Percentiles rank a stretch among this genome's conserved stretches.
phyloP scores from a whole-genome alignment of 768 basidiomycete genomes.

The Termitomyces sp. region DNA sequence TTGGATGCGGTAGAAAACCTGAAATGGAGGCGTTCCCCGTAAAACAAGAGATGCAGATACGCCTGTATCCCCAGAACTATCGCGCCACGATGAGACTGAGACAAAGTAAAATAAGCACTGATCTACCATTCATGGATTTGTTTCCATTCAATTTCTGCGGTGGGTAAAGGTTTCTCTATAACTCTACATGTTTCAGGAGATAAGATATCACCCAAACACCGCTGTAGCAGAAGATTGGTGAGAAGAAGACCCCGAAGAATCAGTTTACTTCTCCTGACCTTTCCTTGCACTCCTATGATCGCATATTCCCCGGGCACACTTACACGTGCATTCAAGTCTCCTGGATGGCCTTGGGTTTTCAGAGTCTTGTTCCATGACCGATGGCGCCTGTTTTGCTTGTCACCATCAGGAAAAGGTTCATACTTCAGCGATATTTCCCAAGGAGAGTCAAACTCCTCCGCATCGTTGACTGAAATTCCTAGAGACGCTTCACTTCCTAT shows the following conservation, averaged over 20 bases:
- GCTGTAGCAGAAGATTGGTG: conserved; percentile 31
- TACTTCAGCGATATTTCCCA: conserved; percentile 67
- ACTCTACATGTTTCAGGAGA: conserved; percentile 82
- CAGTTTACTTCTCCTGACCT: conserved; percentile 32
- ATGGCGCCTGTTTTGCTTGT: conserved; percentile 34
- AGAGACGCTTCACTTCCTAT: conserved; percentile 65
- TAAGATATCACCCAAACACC: conserved; percentile 80
- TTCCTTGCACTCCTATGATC: conserved; percentile 68
- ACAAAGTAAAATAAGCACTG: neutral
- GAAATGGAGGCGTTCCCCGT: conserved; percentile 88
- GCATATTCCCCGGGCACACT: conserved; percentile 75
- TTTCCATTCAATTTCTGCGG: conserved; percentile 85
- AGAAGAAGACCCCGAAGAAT: conserved; percentile 1
- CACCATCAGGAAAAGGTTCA: conserved; percentile 43
- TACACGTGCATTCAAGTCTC: conserved; percentile 47
- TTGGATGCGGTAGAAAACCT: conserved; percentile 73
- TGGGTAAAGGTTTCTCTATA: conserved; percentile 70
- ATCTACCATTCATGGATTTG: conserved; percentile 86
- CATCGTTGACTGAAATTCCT: conserved; percentile 47
- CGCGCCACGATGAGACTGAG: neutral
- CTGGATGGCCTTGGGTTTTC: conserved; percentile 41
- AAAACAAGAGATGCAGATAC: conserved; percentile 84
- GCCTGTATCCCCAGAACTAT: conserved; percentile 87
- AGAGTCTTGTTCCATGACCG: conserved; percentile 66
- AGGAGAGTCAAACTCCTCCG: conserved; percentile 62